These are phyloP conservation scores for Aurantiochytrium sp. DNA, from an alignment of 108 stramenopile species.

Conservation along the genomic window DNA sequence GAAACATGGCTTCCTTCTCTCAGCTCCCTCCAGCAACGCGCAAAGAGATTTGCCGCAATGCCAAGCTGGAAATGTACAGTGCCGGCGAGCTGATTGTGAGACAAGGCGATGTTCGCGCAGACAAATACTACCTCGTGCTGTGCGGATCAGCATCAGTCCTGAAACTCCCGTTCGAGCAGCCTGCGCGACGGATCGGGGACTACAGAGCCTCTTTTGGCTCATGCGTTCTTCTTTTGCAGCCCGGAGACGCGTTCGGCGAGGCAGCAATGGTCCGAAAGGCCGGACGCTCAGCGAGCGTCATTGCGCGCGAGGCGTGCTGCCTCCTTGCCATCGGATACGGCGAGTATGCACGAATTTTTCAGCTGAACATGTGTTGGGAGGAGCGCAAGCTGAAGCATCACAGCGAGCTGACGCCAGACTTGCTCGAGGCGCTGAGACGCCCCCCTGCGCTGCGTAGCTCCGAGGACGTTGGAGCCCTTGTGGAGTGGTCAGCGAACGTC, in stretches of 20 bases:
- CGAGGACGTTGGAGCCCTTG: neutral
- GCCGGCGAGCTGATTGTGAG: neutral
- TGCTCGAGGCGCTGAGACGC: neutral
- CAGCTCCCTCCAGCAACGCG: neutral
- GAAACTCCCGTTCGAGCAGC: neutral
- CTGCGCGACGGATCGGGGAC: neutral
- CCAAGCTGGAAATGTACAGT: neutral
- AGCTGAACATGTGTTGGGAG: neutral
- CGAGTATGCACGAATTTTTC: neutral
- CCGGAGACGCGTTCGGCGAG: neutral
- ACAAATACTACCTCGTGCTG: neutral
- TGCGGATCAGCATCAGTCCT: neutral
- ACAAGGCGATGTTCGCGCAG: neutral
- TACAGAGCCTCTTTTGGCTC: neutral
- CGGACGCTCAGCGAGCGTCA: neutral
- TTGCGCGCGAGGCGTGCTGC: neutral
- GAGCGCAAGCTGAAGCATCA: neutral
- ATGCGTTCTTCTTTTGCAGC: neutral
- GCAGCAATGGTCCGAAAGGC: neutral
- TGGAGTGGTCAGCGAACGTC: neutral
- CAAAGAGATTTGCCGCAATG: neutral
- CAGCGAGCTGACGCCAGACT: neutral
- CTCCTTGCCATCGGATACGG: neutral
- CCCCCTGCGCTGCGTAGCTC: neutral
- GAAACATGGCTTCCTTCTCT: neutral